Base-by-base conservation (phyloP, 768 basidiomycete genomes). In the Lactarius quietus region DNA sequence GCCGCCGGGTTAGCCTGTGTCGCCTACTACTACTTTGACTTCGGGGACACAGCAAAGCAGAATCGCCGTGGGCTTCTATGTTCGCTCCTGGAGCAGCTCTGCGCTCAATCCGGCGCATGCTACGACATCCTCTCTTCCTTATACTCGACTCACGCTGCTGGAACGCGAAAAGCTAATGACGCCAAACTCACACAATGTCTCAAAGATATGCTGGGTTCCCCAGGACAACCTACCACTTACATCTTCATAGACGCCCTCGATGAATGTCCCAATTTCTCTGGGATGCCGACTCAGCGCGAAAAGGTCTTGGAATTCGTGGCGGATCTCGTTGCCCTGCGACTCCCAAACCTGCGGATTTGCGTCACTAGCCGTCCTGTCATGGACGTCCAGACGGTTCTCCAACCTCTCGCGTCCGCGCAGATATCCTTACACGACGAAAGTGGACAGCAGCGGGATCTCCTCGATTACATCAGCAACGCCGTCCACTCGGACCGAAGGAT, bases 1-100 rank as follows among this genome's bases (percentile, higher is more conserved):
- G 31, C 23, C 0, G 57, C 48, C 3, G 63, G 63, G n/a, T 28
- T 59, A 6, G 63, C 57, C 43, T 59, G 39, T 8, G 43, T 62
- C 18, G 43, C 55, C 28, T 65, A 62, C 55, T 65, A 62, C 38
- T 65, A 65, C 29, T 62, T 55, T 7, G 59, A 61, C 38, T 65
- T 65, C 31, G 26, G 59, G 23, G 64, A 65, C 20, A 9, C 17
- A 20, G 8, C 8, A 20, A 65, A 65, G 23, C 64, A 65, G 28
- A 29, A 38, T n/a, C 54, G 43, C 3, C 54, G 33, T 9, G 59
- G 59, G 3, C 35, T 65, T 7, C 43, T 65, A 33, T 62, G 54
- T 2, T 65, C 64, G 3, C 54, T 65, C 23, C 51, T 64, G 5
- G 7, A 41, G 12, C 63, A 64, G 58, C 58, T 64, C 9, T 53